Evolutionary conservation across 345 rosid species (phyloP).

Genomic region (Raphanus raphanistrum): DNA sequence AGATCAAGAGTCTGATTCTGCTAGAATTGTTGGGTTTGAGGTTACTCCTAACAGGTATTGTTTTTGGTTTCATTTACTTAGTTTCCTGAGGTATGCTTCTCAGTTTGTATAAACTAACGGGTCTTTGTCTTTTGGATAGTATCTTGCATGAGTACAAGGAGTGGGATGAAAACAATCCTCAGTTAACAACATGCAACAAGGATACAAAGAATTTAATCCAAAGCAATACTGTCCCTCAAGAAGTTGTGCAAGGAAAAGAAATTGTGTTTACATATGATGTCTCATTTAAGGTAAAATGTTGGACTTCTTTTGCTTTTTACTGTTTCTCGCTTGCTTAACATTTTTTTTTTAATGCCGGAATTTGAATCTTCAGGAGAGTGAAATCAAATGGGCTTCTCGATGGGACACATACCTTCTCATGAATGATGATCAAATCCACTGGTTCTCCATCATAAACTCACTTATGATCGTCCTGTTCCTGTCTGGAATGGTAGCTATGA

Average conservation of each 20-base stretch:
- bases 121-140: constrained; percentile 45
- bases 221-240: constrained; percentile 87
- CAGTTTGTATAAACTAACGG: neutral
- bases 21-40: constrained; percentile 96
- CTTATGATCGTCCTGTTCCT: constrained; percentile 96
- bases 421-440: constrained; percentile 97
- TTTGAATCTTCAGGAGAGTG: constrained; percentile 64
- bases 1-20: constrained; percentile 78
- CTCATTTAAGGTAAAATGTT: constrained; percentile 62
- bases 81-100: neutral
- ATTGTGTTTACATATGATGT: constrained; percentile 95
- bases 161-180: constrained; percentile 87
- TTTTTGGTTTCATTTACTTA: neutral
- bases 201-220: constrained; percentile 82
- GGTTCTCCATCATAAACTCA: constrained; percentile 97
- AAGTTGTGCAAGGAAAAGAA: constrained; percentile 69
- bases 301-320: neutral
- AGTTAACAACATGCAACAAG: constrained; percentile 85
- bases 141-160: constrained; percentile 92
- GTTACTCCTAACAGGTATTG: constrained; percentile 84
- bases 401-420: constrained; percentile 98
- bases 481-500: constrained; percentile 99
- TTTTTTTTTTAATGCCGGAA: neutral
- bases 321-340: constrained; percentile 18
- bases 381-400: constrained; percentile 98